Percentiles rank a stretch among this genome's conserved stretches.
Evolutionary conservation across 2,329 filamentous ascomycete genomes (phyloP).

Genomic region (Neonectria faginata): DNA sequence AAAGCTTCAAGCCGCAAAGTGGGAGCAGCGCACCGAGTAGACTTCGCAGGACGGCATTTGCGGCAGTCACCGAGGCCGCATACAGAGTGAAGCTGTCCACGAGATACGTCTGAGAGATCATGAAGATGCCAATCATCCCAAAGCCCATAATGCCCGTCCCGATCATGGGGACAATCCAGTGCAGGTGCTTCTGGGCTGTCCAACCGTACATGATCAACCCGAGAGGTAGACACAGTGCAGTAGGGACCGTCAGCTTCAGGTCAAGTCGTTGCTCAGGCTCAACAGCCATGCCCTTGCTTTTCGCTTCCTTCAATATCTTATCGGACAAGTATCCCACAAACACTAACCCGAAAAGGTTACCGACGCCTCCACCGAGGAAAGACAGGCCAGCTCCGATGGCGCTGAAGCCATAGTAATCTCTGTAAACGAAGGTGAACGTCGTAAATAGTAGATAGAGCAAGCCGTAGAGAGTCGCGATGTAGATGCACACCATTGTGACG

Average conservation of each 20-base stretch:
- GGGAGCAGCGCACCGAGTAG: constrained; percentile 54
- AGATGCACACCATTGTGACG: too few species aligned
- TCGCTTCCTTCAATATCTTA: too few species aligned
- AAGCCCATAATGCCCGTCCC: constrained; percentile 58
- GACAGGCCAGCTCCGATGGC: too few species aligned
- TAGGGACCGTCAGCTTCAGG: constrained; percentile 33
- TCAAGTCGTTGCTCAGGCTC: constrained; percentile 15
- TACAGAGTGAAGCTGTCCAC: constrained; percentile 40
- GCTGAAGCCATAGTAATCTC: too few species aligned
- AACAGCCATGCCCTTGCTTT: too few species aligned
- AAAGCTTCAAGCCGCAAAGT: constrained; percentile 53
- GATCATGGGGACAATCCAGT: constrained; percentile 41
- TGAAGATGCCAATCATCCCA: constrained; percentile 54
- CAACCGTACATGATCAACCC: constrained; percentile 41
- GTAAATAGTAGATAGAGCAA: too few species aligned
- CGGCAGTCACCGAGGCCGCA: constrained; percentile 42
- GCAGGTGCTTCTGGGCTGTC: constrained; percentile 33
- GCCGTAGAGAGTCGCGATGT: too few species aligned
- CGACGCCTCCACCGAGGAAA: too few species aligned
- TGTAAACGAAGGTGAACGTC: too few species aligned
- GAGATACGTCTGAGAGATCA: constrained; percentile 59
- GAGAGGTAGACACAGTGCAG: constrained; percentile 29
- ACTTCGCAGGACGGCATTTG: constrained; percentile 42
- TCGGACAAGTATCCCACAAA: too few species aligned
- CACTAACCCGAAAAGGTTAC: too few species aligned